Conservation (phyloP, 768 basidiomycete genomes). For the Boletus tomentosulus region DNA sequence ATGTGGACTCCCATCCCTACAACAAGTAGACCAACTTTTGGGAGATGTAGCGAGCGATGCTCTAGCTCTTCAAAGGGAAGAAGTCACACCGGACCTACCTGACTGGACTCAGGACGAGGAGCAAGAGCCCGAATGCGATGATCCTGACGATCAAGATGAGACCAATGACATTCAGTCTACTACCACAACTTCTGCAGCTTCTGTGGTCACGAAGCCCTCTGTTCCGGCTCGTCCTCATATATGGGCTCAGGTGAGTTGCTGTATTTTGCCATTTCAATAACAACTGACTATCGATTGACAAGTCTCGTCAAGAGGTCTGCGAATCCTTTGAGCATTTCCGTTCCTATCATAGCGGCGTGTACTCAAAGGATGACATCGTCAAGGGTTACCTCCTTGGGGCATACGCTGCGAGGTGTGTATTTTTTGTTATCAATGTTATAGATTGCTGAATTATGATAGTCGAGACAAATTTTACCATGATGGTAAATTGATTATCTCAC, state of each 20-base stretch:
- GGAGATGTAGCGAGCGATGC: constrained; percentile 18
- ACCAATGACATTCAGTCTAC: constrained; percentile 12
- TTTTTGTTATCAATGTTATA: not conserved
- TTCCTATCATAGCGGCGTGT: constrained; percentile 79
- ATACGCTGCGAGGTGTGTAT: constrained; percentile 57
- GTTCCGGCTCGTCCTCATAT: constrained; percentile 34
- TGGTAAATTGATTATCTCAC: constrained; percentile 75
- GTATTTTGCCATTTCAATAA: not conserved
- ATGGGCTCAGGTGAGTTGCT: constrained; percentile 41
- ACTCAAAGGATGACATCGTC: constrained; percentile 53
- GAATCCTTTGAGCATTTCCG: constrained; percentile 66
- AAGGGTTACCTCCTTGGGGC: constrained; percentile 77
- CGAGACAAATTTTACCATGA: constrained; percentile 63
- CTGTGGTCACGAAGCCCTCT: constrained; percentile 15
- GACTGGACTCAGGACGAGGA: constrained; percentile 27
- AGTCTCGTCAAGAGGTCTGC: constrained; percentile 85
- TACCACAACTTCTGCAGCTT: not conserved
- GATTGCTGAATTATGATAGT: constrained; percentile 34
- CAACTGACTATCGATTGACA: constrained; percentile 2
- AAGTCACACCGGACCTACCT: constrained; percentile 1
- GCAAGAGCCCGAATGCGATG: constrained; percentile 12
- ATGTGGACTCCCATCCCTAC: too few species aligned
- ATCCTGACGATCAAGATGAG: constrained; percentile 7
- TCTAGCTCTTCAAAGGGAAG: constrained; percentile 5
- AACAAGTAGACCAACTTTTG: constrained; percentile 16